A percentile compares a stretch with the other conserved stretches of the same genome.
phyloP scores from a whole-genome alignment of 148 eudicot species.

The Fallopia convolvulus region DNA sequence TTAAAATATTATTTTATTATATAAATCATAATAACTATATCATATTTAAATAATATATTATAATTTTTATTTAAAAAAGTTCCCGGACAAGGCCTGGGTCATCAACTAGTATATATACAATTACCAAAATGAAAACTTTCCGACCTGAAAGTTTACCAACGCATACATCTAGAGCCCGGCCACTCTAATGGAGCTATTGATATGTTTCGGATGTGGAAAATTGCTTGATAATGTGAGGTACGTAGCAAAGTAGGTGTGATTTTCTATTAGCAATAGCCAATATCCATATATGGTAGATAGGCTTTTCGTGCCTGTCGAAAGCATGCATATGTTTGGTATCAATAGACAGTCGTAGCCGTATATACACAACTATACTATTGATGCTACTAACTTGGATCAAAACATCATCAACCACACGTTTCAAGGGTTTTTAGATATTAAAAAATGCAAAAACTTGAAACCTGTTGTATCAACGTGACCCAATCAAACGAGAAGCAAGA shows the following conservation, averaged over 20 bases:
- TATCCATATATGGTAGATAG: background rate
- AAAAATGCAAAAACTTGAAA: background rate
- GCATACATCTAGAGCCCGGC: no score
- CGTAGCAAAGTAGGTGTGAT: background rate
- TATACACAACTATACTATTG: background rate
- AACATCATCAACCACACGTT: constrained; percentile 2
- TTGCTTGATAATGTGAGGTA: background rate
- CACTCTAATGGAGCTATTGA: background rate
- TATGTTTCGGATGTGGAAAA: background rate
- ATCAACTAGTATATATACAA: no score
- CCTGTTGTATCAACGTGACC: background rate
- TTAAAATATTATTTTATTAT: no score
- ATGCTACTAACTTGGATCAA: background rate
- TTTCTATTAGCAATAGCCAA: background rate
- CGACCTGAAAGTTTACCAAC: no score
- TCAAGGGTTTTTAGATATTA: background rate
- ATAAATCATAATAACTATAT: no score
- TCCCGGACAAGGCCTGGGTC: no score
- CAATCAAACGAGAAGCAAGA: background rate
- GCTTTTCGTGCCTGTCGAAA: no score
- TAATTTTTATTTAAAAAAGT: no score
- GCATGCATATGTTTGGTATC: background rate
- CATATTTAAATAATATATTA: no score
- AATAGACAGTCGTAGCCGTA: background rate
- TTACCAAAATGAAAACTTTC: no score